These are phyloP conservation scores for Lyophyllum semitale DNA, from an alignment of 768 basidiomycete species.

Conservation along the genomic window DNA sequence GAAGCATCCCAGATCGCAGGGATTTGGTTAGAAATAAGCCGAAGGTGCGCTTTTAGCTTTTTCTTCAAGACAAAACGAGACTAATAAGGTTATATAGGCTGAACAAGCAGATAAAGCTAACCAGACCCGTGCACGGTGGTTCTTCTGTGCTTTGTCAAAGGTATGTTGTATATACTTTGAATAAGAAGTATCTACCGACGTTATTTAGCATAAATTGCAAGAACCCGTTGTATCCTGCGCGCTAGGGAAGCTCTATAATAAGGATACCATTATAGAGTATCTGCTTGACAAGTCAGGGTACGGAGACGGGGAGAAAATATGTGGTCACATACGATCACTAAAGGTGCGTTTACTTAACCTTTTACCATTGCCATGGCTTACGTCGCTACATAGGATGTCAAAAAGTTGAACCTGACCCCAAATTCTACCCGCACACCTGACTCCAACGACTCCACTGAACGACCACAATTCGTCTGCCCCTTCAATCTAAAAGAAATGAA, in stretches of 20 bases:
- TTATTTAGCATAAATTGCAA: constrained; percentile 69
- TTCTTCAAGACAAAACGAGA: background rate
- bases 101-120: constrained; percentile 92
- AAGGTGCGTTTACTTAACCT: constrained; percentile 59
- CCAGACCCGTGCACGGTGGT: constrained; percentile 85
- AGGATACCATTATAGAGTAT: constrained; percentile 90
- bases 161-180: constrained; percentile 38
- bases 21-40: constrained; percentile 75
- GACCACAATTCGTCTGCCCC: constrained; percentile 84
- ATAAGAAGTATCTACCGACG: background rate
- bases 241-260: constrained; percentile 95
- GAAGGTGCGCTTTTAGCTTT: constrained; percentile 47
- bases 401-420: constrained; percentile 76
- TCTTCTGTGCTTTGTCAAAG: constrained; percentile 95
- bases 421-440: constrained; percentile 56
- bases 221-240: constrained; percentile 91
- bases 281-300: constrained; percentile 80
- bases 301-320: constrained; percentile 91
- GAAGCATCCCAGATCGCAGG: constrained; percentile 82
- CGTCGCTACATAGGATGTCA: constrained; percentile 66
- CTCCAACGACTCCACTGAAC: constrained; percentile 42
- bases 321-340: constrained; percentile 80
- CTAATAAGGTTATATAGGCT: constrained; percentile 39
- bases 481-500: constrained; percentile 95
- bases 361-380: background rate